phyloP scores from a whole-genome alignment of 1,284 basidiomycete species.

The Melampsora occidentalis region DNA sequence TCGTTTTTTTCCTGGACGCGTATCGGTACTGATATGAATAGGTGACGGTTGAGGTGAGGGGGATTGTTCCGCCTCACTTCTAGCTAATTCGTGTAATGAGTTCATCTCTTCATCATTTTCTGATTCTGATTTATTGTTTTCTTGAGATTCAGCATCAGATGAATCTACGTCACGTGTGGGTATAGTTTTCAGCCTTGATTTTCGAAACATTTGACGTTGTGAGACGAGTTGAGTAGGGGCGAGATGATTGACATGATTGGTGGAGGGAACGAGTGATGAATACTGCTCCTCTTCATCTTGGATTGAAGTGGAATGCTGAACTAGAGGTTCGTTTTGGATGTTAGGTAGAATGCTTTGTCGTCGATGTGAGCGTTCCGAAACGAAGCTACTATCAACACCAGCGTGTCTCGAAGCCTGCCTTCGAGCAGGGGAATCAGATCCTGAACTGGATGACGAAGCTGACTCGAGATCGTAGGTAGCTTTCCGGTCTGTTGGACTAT shows the following conservation, averaged over 20 bases:
- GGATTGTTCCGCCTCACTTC: not conserved
- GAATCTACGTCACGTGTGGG: not conserved
- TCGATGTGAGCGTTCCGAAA: constrained; percentile 6
- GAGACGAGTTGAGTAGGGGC: too few relatives aligned
- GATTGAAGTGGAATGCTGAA: not conserved
- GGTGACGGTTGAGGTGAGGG: too few relatives aligned
- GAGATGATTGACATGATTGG: too few relatives aligned
- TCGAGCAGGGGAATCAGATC: not conserved
- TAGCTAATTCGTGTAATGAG: not conserved
- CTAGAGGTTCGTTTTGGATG: not conserved
- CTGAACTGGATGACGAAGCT: not conserved
- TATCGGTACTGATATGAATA: too few relatives aligned
- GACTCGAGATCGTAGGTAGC: too few relatives aligned
- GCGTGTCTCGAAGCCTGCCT: too few relatives aligned
- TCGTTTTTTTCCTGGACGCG: too few relatives aligned
- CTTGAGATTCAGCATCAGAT: constrained; percentile 16
- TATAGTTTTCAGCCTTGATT: too few relatives aligned
- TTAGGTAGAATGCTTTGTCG: constrained; percentile 6
- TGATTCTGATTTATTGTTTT: not conserved
- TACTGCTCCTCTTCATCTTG: not conserved
- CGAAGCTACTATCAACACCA: not conserved
- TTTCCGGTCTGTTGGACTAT: not conserved
- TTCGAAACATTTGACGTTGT: too few relatives aligned
- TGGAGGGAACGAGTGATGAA: not conserved
- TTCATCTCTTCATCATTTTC: too few relatives aligned